These are phyloP conservation scores for Musa acuminata DNA, from an alignment of 176 grass and related monocot species.

Conservation along the genomic window DNA sequence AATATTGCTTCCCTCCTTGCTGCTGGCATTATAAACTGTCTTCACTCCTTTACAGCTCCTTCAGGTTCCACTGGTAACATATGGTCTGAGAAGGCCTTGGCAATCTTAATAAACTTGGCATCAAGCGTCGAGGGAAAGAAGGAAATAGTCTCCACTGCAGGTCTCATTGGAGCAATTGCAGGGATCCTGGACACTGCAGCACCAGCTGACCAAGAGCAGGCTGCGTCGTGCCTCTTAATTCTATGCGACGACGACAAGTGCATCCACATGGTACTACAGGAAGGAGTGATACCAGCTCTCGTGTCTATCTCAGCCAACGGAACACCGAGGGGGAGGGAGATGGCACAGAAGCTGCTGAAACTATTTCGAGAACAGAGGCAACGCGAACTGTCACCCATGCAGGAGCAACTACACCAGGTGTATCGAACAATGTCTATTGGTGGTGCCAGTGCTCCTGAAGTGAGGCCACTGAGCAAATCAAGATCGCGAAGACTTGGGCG, in stretches of 20 bases:
- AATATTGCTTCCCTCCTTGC: slow-evolving; percentile 42
- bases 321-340: slow-evolving; percentile 48
- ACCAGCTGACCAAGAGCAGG: slow-evolving; percentile 50
- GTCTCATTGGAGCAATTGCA: slow-evolving; percentile 39
- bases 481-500: slow-evolving; percentile 5
- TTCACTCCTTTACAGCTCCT: slow-evolving; percentile 30
- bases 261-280: slow-evolving; percentile 52
- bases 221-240: slow-evolving; percentile 52
- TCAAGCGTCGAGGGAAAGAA: slow-evolving; percentile 27
- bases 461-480: not conserved
- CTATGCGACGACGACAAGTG: slow-evolving; percentile 43
- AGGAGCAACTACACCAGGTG: slow-evolving; percentile 39
- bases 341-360: slow-evolving; percentile 55
- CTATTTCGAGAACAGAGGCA: slow-evolving; percentile 67
- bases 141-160: slow-evolving; percentile 32
- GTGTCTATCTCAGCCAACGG: slow-evolving; percentile 48
- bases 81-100: slow-evolving; percentile 55
- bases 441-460: not conserved
- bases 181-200: slow-evolving; percentile 43
- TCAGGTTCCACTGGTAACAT: not conserved
- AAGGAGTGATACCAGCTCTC: slow-evolving; percentile 66
- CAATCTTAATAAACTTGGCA: slow-evolving; percentile 48
- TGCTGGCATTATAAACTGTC: slow-evolving; percentile 33
- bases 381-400: slow-evolving; percentile 30
- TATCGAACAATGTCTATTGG: not conserved